Evolutionary conservation across 2,329 filamentous ascomycete genomes (phyloP).

Genomic region (Tolypocladium cylindrosporum): DNA sequence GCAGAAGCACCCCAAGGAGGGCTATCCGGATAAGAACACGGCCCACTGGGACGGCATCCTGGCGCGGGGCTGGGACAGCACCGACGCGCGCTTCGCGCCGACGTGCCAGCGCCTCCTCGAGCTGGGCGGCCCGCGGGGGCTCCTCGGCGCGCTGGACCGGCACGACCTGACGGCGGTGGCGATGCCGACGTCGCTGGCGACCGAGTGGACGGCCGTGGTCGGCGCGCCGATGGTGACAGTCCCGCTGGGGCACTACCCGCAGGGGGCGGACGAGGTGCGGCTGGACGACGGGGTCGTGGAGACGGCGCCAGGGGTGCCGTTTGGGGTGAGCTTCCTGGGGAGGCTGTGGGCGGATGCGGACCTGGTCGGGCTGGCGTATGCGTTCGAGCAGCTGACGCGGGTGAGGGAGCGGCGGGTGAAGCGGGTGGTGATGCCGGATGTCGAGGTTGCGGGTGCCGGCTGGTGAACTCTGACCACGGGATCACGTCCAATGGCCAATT

Average conservation of each 20-base stretch:
- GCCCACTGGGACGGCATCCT: slow-evolving; percentile 44
- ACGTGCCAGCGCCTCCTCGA: slow-evolving; percentile 34
- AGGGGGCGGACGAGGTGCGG: neutral
- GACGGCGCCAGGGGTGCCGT: slow-evolving; percentile 15
- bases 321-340: slow-evolving; percentile 52
- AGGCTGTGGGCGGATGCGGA: slow-evolving; percentile 43
- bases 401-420: slow-evolving; percentile 1
- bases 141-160: slow-evolving; percentile 46
- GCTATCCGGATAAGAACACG: slow-evolving; percentile 53
- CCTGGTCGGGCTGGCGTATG: slow-evolving; percentile 54
- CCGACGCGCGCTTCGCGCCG: slow-evolving; percentile 42
- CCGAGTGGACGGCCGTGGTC: slow-evolving; percentile 10
- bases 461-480: neutral
- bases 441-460: neutral
- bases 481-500: neutral
- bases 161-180: slow-evolving; percentile 50
- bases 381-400: slow-evolving; percentile 48
- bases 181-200: slow-evolving; percentile 36
- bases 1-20: slow-evolving; percentile 38
- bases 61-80: slow-evolving; percentile 41
- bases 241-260: slow-evolving; percentile 29
- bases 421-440: slow-evolving; percentile 1
- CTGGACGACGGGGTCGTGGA: slow-evolving; percentile 1
- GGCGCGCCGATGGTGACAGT: slow-evolving; percentile 43
- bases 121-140: slow-evolving; percentile 46